These are phyloP conservation scores for Papilionanthe hybrid DNA, from an alignment of 116 monocot genomes.

Conservation along the genomic window DNA sequence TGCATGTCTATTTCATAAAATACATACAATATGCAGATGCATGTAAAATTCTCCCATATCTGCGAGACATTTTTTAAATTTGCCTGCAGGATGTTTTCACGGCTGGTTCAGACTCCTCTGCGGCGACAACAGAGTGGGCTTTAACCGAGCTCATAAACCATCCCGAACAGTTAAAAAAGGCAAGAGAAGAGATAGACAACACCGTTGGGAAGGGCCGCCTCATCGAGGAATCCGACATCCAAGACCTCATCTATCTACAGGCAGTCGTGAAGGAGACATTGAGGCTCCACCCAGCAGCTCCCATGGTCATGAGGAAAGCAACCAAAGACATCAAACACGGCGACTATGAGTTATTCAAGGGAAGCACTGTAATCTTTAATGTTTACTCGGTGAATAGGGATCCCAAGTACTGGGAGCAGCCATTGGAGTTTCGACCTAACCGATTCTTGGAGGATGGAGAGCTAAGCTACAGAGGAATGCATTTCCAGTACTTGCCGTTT, in stretches of 20 bases:
- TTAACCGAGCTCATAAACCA: neutral
- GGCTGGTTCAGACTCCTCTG: neutral
- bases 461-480: neutral
- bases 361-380: neutral
- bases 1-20: no score
- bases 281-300: neutral
- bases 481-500: neutral
- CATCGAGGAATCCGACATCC: neutral
- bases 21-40: no score
- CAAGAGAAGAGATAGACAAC: neutral
- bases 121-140: neutral
- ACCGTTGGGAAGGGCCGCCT: neutral
- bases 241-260: neutral
- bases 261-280: neutral
- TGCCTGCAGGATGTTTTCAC: neutral
- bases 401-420: neutral
- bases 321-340: neutral
- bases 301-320: neutral
- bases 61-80: no score
- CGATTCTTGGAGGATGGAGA: neutral
- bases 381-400: neutral
- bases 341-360: neutral
- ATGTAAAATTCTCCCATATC: no score
- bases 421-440: neutral
- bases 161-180: neutral